Evolutionary conservation across 352 stramenopile species (phyloP), one percentile per base, ranked within the genome.

Genomic region (Peronospora belbahrii): DNA sequence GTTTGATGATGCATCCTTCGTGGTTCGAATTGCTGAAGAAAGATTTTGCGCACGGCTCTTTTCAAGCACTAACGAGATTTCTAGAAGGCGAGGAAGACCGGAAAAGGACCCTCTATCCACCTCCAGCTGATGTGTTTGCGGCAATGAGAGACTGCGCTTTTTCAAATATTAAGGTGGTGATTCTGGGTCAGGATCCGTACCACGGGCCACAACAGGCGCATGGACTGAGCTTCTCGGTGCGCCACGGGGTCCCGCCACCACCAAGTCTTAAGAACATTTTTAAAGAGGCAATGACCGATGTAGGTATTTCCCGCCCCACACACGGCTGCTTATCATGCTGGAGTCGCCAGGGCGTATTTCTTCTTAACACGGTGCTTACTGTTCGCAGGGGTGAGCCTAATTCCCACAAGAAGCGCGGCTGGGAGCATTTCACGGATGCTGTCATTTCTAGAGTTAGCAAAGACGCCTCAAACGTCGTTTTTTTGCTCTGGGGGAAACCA

Each of bases 241-340:
- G 78, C 35, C 70, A 79, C 14, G 95, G 93, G 8, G 60, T 99
- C 0, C 55, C 56, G 22, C 68, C 84, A 10, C 97, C 97, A 13
- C 96, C 96, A 3, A 98, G 87, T 25, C 73, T 99, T 23, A 80
- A 83, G 33, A 99, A 99, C 67, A 99, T 99, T 46, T 98, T 97
- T 70, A 98, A 98, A 57, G 96, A 99, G 63, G 74, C 90, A 9
- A 70, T 83, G 28, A 63, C 39, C 3, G 88, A 97, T 58, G 67
- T 94, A 7, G 54, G 64, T 31, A 85, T 95, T 53, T 32, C 46
- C 13, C 69, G 62, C 11, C 94, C 93, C 8, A 62, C 42, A 4
- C 90, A 98, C 74, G 95, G 95, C 11, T 93, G 88, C 52, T 75
- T 99, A 22, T 76, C 91, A 23, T 72, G 61, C 15, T 98, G 95